Evolutionary conservation across 441 rosid genomes (phyloP), one percentile per base, ranked within the genome.

Genomic region (Cnidoscolus chayamansa): DNA sequence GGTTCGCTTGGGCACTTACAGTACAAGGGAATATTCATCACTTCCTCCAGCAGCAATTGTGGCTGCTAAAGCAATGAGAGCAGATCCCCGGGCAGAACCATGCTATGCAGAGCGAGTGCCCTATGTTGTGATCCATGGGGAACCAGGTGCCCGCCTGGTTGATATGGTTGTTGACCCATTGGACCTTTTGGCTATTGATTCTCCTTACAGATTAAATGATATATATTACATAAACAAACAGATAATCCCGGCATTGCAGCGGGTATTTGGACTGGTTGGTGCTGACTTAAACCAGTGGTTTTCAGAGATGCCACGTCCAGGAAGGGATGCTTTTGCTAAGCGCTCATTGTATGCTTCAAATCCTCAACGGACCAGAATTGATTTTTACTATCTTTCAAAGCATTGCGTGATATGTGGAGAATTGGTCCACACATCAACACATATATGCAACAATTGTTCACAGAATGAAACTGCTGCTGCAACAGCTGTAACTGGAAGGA

Each of bases 151-250:
- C 69, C 87, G 96, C 37, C 85, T 93, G 53, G 91, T 89, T 83
- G 99, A 95, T 75, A 88, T 95, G 97, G 99, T 95, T 68, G 90
- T 93, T 64, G 97, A 95, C 86, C 98, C 98, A 32, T 68, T 88
- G 84, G 91, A 88, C 47, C 90, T 95, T 74, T 80, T 95, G 86
- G 92, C 87, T 55, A 73, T 90, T 1, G 84, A 89, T 76, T 89
- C 98, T 32, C 93, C 94, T 13, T 89, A 84, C 78, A 84, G 98
- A 71, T 80, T 95, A 76, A 95, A 95, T 80, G 97, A 90, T 78
- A 65, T 86, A 53, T 95, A 95, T 84, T 93, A 95, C 91, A 84
- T 95, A 78, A 87, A 76, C 76, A 95, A 93, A 82, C 98, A 95
- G 85, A 95, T 95, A 78, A 95, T 93, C 69, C 99, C 97, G 43